Base-by-base conservation (phyloP, 2,329 filamentous ascomycete species). In the Penicillium thymicola region DNA sequence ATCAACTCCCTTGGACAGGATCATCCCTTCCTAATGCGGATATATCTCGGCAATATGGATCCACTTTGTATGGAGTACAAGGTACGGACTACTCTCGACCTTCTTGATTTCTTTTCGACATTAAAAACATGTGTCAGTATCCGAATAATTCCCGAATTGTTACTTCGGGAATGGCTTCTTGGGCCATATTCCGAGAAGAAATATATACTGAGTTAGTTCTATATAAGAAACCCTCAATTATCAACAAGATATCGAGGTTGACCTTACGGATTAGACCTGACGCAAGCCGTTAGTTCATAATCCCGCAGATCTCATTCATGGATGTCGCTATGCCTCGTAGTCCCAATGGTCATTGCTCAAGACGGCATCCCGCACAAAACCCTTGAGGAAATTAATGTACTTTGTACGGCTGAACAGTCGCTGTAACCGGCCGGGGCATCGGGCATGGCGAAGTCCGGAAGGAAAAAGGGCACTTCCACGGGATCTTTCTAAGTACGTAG, bases 401-500 rank as follows among this genome's bases (percentile, higher is more conserved):
- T 21, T 28, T 44, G 25, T 18, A 45, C n/a, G 27, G 47, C 47
- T 50, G 37, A 48, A 34, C 30, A n/a, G n/a, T n/a, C n/a, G n/a
- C n/a, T n/a, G n/a, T n/a, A n/a, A n/a, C n/a, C 18, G 32, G 28
- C 25, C 27, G 41, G 42, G 16, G 5, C 6, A 40, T 27, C 43
- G 37, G 45, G 4, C 6, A 32, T 13, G 40, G 30, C 49, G 40
- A 43, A 18, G 10, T 11, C 36, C 38, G 21, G 38, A 42, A 41
- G 44, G n/a, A 28, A 49, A 42, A 54, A 30, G 51, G 51, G 27
- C 48, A 54, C 30, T 54, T 18, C 30, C 28, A 50, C 45, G 37
- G 43, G 44, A 36, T 21, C n/a, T 14, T 44, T 43, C 5, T 16
- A 7, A 21, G 27, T 41, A 49, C 14, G 38, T 49, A 27, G 36